Base-by-base conservation (phyloP, 1,284 basidiomycete genomes). In the Ceratobasidium sp. region DNA sequence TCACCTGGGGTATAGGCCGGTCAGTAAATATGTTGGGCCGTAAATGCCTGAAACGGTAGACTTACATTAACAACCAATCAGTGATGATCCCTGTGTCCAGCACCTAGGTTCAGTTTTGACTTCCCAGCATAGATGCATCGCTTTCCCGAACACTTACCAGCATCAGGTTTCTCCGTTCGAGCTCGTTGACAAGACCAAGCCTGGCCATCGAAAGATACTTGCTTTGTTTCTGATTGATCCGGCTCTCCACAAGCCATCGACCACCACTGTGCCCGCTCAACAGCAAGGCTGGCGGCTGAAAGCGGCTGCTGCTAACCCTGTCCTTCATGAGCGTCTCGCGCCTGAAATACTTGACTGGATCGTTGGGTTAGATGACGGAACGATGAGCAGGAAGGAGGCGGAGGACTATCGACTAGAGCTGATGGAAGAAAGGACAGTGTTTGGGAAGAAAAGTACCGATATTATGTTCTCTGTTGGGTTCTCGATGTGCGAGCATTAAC, bases 221-320 rank as follows among this genome's bases (percentile, higher is more conserved):
- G 83, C 83, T 0, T 78, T 87, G 26, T 87, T 85, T 78, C 81
- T 87, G 14, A 83, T 86, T 49, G 84, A 87, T 76, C 85, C 86
- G 0, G 79, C 83, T 64, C 78, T 82, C 18, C 78, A 46, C 18
- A 81, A 83, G 32, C 81, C 80, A 9, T 84, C 83, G 0, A 84
- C 85, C 0, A 81, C 78, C 3, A 75, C 83, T 70, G 81, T 87
- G 1, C 83, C 84, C 0, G 82, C 82, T 21, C 85, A 86, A 76
- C 82, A 80, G 66, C 63, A 78, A 46, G 80, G 82, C n/a, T 84
- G 83, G 82, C 81, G 80, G 77, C n/a, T 44, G 67, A 21, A 62
- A 5, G 59, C 55, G 5, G 73, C 79, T 21, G 77, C 80, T 1
- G 32, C 18, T 6, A 62, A 62, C 43, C 18, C 59, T 18, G 38